These are phyloP conservation scores for Noccaea caerulescens DNA, from an alignment of 345 rosid species.

Conservation along the genomic window DNA sequence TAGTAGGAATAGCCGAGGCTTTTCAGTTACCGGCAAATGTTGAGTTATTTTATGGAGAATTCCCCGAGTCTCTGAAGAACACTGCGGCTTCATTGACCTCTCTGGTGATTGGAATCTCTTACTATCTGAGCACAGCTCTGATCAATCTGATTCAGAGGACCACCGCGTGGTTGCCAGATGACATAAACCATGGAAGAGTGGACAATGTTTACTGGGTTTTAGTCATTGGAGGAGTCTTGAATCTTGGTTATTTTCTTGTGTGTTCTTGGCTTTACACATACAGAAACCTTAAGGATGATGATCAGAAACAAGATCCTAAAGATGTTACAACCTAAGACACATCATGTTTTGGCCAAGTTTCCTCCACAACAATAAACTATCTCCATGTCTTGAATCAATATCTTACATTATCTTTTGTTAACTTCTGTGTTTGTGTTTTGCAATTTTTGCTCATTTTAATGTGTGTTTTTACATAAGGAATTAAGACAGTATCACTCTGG, in stretches of 20 bases:
- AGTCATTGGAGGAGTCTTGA: conserved; percentile 41
- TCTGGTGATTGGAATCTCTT: conserved; percentile 46
- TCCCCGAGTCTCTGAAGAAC: conserved; percentile 46
- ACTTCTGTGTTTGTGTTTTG: conserved; percentile 7
- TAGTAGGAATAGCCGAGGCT: conserved; percentile 58
- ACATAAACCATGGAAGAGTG: conserved; percentile 56
- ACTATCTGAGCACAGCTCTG: conserved; percentile 49
- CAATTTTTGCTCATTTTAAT: neutral
- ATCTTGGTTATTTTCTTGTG: conserved; percentile 51
- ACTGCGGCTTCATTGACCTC: conserved; percentile 57
- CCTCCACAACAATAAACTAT: too few relatives aligned
- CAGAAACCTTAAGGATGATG: conserved; percentile 19
- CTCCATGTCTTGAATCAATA: too few relatives aligned
- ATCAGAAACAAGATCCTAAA: conserved; percentile 14
- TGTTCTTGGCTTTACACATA: conserved; percentile 50
- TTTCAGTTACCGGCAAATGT: conserved; percentile 54
- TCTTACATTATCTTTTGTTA: neutral
- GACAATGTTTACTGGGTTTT: conserved; percentile 55
- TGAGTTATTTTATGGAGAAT: conserved; percentile 53
- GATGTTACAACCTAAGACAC: neutral
- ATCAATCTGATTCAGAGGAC: conserved; percentile 47
- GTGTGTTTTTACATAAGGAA: neutral
- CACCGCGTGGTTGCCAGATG: conserved; percentile 56
- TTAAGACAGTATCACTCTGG: neutral
- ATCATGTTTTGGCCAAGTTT: neutral